Evolutionary conservation across 345 rosid genomes (phyloP).

Genomic region (Tarenaya hassleriana): DNA sequence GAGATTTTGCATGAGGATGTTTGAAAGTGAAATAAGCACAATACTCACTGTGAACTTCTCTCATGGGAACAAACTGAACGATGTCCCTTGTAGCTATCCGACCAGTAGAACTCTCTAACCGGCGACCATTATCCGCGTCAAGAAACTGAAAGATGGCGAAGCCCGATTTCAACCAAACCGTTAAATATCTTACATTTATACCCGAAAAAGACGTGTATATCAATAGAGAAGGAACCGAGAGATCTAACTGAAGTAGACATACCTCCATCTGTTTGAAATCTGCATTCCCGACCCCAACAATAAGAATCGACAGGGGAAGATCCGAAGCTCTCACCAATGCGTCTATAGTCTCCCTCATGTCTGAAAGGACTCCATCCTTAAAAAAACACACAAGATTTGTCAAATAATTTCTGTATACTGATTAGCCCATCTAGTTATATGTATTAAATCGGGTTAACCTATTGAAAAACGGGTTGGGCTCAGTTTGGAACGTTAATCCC

Average conservation of each 20-base stretch:
- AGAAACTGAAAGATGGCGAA: slow-evolving; percentile 41
- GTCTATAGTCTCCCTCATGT: slow-evolving; percentile 64
- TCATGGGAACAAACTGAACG: slow-evolving; percentile 84
- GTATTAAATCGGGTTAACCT: too few relatives aligned
- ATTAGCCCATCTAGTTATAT: too few relatives aligned
- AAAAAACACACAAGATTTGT: too few relatives aligned
- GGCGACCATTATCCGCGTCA: slow-evolving; percentile 71
- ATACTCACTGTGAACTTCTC: slow-evolving; percentile 62
- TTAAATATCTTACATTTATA: not conserved
- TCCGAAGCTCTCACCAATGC: slow-evolving; percentile 86
- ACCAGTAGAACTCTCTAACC: slow-evolving; percentile 70
- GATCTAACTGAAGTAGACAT: slow-evolving; percentile 10
- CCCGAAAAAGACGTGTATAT: not conserved
- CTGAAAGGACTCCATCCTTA: slow-evolving; percentile 90
- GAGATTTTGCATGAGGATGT: too few relatives aligned
- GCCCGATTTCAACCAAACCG: not conserved
- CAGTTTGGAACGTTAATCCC: too few relatives aligned
- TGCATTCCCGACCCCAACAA: slow-evolving; percentile 77
- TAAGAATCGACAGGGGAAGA: slow-evolving; percentile 82
- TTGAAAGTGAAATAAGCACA: not conserved
- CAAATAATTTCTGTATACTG: too few relatives aligned
- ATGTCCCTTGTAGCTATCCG: slow-evolving; percentile 80
- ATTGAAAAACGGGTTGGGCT: too few relatives aligned
- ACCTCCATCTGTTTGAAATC: slow-evolving; percentile 94
- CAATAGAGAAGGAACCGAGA: not conserved